phyloP scores from a whole-genome alignment of 495 filamentous ascomycete genomes.

The Cairneyella variabilis region DNA sequence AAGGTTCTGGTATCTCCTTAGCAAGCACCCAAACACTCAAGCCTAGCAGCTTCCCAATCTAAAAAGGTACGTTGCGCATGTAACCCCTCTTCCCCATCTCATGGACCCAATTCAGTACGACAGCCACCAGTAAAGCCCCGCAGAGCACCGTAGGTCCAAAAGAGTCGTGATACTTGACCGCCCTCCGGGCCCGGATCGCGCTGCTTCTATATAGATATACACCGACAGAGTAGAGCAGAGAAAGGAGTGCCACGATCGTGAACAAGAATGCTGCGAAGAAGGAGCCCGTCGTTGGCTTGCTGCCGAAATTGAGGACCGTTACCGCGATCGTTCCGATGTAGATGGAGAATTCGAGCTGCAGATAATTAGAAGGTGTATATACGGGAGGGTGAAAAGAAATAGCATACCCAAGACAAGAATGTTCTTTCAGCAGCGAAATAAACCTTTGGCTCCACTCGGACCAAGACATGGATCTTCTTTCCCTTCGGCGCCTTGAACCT shows the following conservation, averaged over 20 bases:
- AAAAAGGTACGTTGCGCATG: background rate
- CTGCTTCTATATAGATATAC: slow-evolving; percentile 85
- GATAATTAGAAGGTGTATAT: slow-evolving; percentile 21
- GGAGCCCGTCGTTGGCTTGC: slow-evolving; percentile 41
- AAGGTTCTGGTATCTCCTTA: too few species aligned
- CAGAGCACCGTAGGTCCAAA: slow-evolving; percentile 84
- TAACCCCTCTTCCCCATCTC: background rate
- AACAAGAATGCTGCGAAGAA: slow-evolving; percentile 72
- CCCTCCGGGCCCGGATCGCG: slow-evolving; percentile 74
- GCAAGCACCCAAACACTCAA: background rate
- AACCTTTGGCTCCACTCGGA: slow-evolving; percentile 95
- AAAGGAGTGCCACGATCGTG: slow-evolving; percentile 70
- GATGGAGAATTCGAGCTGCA: slow-evolving; percentile 85
- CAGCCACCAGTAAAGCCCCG: slow-evolving; percentile 62
- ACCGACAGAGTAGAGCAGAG: slow-evolving; percentile 72
- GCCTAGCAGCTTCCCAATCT: background rate
- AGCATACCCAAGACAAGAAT: slow-evolving; percentile 82
- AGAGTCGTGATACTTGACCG: slow-evolving; percentile 86
- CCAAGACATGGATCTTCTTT: slow-evolving; percentile 90
- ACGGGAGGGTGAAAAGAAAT: background rate
- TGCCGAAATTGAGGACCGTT: slow-evolving; percentile 82
- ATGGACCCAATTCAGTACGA: slow-evolving; percentile 55
- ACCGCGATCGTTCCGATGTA: slow-evolving; percentile 89
- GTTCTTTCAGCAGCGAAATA: slow-evolving; percentile 95
- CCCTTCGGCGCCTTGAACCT: slow-evolving; percentile 85